These are phyloP conservation scores for Leucogyrophana mollusca DNA, from an alignment of 768 basidiomycete species.

Conservation along the genomic window DNA sequence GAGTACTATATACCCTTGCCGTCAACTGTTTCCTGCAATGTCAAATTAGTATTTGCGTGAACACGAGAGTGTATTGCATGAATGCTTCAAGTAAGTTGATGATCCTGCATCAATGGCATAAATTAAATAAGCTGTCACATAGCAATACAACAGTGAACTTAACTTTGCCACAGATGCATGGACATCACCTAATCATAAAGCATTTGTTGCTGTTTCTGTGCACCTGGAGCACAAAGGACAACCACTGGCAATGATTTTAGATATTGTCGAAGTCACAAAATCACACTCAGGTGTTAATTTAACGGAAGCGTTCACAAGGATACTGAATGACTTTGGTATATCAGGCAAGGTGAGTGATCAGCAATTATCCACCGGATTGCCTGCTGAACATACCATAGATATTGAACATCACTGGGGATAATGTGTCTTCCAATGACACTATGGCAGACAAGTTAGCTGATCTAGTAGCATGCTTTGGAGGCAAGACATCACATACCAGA, in stretches of 20 bases:
- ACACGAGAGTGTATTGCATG: slow-evolving; percentile 20
- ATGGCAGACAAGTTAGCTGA: slow-evolving; percentile 30
- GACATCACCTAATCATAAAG: slow-evolving; percentile 36
- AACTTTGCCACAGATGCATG: slow-evolving; percentile 36
- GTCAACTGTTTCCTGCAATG: slow-evolving; percentile 30
- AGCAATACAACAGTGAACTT: slow-evolving; percentile 29
- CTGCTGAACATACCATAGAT: slow-evolving; percentile 16
- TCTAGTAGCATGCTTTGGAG: slow-evolving; percentile 20
- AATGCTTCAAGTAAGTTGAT: slow-evolving; percentile 23
- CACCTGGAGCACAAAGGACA: slow-evolving; percentile 31
- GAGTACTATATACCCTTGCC: slow-evolving; percentile 33
- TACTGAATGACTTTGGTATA: slow-evolving; percentile 36
- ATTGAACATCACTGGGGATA: slow-evolving; percentile 35
- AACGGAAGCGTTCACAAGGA: slow-evolving; percentile 28
- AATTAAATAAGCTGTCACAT: background rate
- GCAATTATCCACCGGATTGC: slow-evolving; percentile 1
- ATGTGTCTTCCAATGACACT: slow-evolving; percentile 32
- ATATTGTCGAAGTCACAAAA: slow-evolving; percentile 36
- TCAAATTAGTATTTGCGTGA: slow-evolving; percentile 25
- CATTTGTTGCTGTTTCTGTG: slow-evolving; percentile 28
- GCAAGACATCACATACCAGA: slow-evolving; percentile 18
- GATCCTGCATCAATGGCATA: too few relatives aligned
- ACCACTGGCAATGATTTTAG: slow-evolving; percentile 28
- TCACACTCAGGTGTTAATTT: slow-evolving; percentile 36
- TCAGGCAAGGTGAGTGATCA: slow-evolving; percentile 27